Evolutionary conservation across 495 filamentous ascomycete genomes (phyloP).

Genomic region (Aspergillus heteromorphus): DNA sequence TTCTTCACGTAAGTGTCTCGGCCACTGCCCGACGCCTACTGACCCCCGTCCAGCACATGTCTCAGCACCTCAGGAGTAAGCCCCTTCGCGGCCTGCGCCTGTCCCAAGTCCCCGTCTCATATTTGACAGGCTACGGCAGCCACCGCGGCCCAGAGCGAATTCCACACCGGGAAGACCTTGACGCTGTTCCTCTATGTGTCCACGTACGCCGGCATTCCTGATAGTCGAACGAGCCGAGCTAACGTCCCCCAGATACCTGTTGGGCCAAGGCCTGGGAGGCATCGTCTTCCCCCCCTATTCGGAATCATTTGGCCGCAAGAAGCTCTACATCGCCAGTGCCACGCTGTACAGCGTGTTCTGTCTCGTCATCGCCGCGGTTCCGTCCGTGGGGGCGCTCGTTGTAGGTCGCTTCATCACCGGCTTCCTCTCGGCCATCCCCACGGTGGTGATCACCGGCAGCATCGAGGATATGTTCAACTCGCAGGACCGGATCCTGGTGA

Average conservation of each 20-base stretch:
- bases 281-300: conserved; percentile 47
- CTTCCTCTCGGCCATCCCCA: conserved; percentile 40
- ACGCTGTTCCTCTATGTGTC: conserved; percentile 30
- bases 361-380: conserved; percentile 31
- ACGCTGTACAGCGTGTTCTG: conserved; percentile 35
- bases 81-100: neutral
- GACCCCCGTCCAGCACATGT: conserved; percentile 22
- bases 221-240: neutral
- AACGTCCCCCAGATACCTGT: conserved; percentile 25
- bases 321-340: conserved; percentile 38
- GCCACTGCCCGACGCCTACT: conserved; percentile 1
- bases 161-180: conserved; percentile 16
- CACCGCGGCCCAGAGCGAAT: conserved; percentile 23
- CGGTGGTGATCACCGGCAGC: conserved; percentile 41
- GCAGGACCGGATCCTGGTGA: conserved; percentile 36
- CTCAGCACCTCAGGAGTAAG: conserved; percentile 33
- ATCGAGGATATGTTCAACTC: conserved; percentile 47
- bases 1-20: conserved; percentile 26
- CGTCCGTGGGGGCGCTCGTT: conserved; percentile 25
- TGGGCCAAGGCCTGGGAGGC: conserved; percentile 44
- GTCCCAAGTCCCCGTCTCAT: neutral
- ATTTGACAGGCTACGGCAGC: conserved; percentile 22
- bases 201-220: conserved; percentile 11
- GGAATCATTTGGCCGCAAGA: conserved; percentile 44
- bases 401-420: conserved; percentile 40